phyloP scores from a whole-genome alignment of 495 filamentous ascomycete genomes.

The Penicillium arizonense region DNA sequence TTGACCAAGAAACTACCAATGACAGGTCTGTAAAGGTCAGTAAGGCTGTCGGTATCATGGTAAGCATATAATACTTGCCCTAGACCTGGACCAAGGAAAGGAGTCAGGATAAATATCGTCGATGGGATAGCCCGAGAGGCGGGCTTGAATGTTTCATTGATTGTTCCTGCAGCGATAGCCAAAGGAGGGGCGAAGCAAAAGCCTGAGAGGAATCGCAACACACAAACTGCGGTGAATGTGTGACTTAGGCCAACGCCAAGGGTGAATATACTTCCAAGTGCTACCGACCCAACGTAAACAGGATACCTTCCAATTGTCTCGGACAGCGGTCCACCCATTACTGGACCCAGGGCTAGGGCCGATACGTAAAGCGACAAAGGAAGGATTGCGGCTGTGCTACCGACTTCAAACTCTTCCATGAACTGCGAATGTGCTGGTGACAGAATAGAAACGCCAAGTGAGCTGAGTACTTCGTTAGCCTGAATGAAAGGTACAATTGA shows the following conservation, averaged over 20 bases:
- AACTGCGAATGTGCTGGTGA: conserved; percentile 44
- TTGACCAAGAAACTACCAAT: conserved; percentile 62
- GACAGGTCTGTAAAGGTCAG: conserved; percentile 51
- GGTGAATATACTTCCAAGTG: conserved; percentile 58
- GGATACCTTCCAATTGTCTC: conserved; percentile 57
- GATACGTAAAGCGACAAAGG: conserved; percentile 56
- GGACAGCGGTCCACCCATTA: conserved; percentile 58
- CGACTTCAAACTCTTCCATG: conserved; percentile 45
- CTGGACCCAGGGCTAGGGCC: conserved; percentile 57
- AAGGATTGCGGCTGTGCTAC: conserved; percentile 50
- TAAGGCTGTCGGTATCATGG: too few species aligned
- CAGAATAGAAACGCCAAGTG: conserved; percentile 55
- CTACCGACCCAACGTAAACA: conserved; percentile 53
- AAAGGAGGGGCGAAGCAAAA: conserved; percentile 39
- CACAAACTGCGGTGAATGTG: conserved; percentile 53
- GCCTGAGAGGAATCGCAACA: conserved; percentile 63
- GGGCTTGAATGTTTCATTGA: conserved; percentile 41
- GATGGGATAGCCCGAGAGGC: conserved; percentile 34
- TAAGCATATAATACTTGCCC: conserved; percentile 32
- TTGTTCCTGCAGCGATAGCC: conserved; percentile 43
- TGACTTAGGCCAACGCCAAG: conserved; percentile 59
- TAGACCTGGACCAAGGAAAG: conserved; percentile 32
- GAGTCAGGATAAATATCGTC: conserved; percentile 38
- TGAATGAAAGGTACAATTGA: background rate
- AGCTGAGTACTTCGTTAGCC: too few species aligned